Percentiles rank a stretch among this genome's conserved stretches.
Conservation (phyloP, 805 yeast genomes). For the Myxozyma monticola region DNA sequence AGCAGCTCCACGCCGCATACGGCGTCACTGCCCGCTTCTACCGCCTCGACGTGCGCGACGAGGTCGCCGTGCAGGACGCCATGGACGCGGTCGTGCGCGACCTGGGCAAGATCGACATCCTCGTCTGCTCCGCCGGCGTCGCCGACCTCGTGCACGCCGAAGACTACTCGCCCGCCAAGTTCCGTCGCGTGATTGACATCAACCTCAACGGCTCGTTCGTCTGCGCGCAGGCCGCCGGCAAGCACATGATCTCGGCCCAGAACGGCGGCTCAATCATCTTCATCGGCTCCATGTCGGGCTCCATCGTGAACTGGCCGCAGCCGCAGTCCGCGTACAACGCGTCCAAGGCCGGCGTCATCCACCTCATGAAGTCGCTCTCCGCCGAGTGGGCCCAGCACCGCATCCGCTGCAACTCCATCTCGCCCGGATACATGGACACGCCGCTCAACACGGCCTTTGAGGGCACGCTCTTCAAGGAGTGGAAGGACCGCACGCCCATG, state of each 20-base stretch:
- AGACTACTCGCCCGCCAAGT: conserved; percentile 63
- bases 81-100: conserved; percentile 54
- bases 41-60: conserved; percentile 63
- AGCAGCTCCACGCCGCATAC: conserved; percentile 50
- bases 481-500: conserved; percentile 66
- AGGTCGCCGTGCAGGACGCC: conserved; percentile 49
- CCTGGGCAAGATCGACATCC: conserved; percentile 56
- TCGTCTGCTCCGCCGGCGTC: conserved; percentile 66
- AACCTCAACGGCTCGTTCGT: conserved; percentile 67
- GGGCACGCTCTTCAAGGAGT: conserved; percentile 48
- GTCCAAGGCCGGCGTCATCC: conserved; percentile 71
- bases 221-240: conserved; percentile 65
- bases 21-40: conserved; percentile 63
- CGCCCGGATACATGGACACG: conserved; percentile 71
- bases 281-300: conserved; percentile 71
- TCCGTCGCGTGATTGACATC: conserved; percentile 63
- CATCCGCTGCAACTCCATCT: conserved; percentile 65
- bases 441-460: conserved; percentile 63
- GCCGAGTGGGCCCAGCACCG: conserved; percentile 72
- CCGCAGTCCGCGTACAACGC: conserved; percentile 71
- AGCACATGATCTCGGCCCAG: conserved; percentile 60
- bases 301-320: conserved; percentile 71
- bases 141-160: conserved; percentile 70
- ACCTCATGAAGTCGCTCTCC: conserved; percentile 65
- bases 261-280: conserved; percentile 59